Percentiles rank a stretch among this genome's conserved stretches.
phyloP scores from a whole-genome alignment of 2,329 filamentous ascomycete genomes.

The Cordyceps tenuipes region DNA sequence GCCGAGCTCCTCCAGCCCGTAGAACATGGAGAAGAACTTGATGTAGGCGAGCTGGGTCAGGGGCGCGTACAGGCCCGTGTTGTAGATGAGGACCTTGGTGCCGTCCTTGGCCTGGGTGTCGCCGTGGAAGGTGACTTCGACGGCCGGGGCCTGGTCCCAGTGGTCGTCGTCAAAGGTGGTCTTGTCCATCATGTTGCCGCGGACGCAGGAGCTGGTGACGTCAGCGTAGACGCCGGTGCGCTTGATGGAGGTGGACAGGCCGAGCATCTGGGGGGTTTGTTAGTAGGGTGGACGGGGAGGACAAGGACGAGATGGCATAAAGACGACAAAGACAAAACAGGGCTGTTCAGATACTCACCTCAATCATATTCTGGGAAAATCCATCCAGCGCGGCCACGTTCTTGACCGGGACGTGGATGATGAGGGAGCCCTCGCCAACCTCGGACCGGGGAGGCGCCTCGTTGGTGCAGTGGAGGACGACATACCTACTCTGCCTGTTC shows the following conservation, averaged over 20 bases:
- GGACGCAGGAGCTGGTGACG: slow-evolving; percentile 11
- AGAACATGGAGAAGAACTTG: slow-evolving; percentile 13
- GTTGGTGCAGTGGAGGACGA: slow-evolving; percentile 12
- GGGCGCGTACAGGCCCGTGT: slow-evolving; percentile 2
- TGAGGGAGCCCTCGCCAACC: slow-evolving; percentile 3
- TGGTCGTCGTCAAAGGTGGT: slow-evolving; percentile 5
- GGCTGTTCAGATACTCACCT: background rate
- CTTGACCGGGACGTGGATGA: slow-evolving; percentile 9
- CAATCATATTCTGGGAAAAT: slow-evolving; percentile 10
- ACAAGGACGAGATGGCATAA: too few species aligned
- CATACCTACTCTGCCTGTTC: slow-evolving; percentile 8
- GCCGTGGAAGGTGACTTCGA: slow-evolving; percentile 12
- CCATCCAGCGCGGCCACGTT: slow-evolving; percentile 10
- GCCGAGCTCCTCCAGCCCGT: slow-evolving; percentile 6
- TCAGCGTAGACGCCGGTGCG: slow-evolving; percentile 7
- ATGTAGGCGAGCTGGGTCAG: slow-evolving; percentile 11
- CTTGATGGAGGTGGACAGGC: slow-evolving; percentile 4
- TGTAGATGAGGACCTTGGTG: slow-evolving; percentile 11
- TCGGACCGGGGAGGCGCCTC: slow-evolving; percentile 7
- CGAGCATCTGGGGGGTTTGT: slow-evolving; percentile 1
- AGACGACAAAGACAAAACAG: too few species aligned
- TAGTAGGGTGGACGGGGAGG: background rate
- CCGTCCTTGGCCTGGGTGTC: background rate
- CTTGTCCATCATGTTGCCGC: slow-evolving; percentile 11
- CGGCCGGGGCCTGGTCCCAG: slow-evolving; percentile 6